Evolutionary conservation across 495 filamentous ascomycete species (phyloP).

Genomic region (Staphylotrichum longicolle): DNA sequence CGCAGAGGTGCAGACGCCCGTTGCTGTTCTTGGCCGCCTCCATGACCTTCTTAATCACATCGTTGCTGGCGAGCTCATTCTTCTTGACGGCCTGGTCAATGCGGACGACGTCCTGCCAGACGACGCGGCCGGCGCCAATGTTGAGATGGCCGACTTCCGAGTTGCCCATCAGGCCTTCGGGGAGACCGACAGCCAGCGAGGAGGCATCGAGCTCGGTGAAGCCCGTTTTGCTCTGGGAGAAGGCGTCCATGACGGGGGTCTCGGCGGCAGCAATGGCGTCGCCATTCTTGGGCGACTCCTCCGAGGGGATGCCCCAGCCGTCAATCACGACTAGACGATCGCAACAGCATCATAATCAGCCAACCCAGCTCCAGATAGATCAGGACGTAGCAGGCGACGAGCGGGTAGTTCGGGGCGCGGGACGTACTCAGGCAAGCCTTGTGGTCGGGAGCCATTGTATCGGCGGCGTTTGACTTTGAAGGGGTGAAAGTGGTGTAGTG

Average conservation of each 20-base stretch:
- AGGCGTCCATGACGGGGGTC: conserved; percentile 64
- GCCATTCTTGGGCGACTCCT: conserved; percentile 73
- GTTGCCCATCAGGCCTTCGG: conserved; percentile 98
- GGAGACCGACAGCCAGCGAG: conserved; percentile 90
- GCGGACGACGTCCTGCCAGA: conserved; percentile 98
- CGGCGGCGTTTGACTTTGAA: not conserved
- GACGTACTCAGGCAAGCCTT: conserved; percentile 89
- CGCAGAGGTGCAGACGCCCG: conserved; percentile 87
- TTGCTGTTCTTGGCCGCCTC: conserved; percentile 80
- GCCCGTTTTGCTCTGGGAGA: conserved; percentile 41
- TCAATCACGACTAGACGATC: conserved; percentile 81
- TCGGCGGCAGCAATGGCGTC: conserved; percentile 92
- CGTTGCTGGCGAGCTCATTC: conserved; percentile 71
- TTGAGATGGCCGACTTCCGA: conserved; percentile 98
- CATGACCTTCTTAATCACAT: conserved; percentile 74
- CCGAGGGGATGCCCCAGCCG: conserved; percentile 89
- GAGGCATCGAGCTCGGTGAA: conserved; percentile 84
- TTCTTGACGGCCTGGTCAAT: conserved; percentile 96
- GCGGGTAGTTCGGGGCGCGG: conserved; percentile 43
- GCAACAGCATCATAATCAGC: conserved; percentile 52
- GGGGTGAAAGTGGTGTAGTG: not conserved
- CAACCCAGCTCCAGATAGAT: conserved; percentile 53
- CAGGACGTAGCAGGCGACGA: conserved; percentile 46
- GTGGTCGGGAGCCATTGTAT: conserved; percentile 76
- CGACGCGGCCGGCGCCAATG: conserved; percentile 95